These are phyloP conservation scores for Rubia yunnanensis DNA, from an alignment of 257 asterid genomes.

Conservation along the genomic window DNA sequence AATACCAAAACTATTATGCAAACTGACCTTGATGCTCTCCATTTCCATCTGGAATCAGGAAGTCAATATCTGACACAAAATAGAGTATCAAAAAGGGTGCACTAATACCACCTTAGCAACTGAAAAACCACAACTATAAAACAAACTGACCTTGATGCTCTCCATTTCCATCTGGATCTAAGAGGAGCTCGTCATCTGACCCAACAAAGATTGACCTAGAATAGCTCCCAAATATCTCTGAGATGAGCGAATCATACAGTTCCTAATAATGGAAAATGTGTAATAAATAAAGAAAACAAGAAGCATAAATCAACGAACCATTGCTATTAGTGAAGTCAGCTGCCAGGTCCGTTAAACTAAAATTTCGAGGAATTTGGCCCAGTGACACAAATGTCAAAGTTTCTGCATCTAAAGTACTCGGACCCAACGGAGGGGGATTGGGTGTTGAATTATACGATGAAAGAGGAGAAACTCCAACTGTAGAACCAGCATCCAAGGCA, in stretches of 20 bases:
- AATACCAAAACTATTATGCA: constrained; percentile 2
- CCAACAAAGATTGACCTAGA: constrained; percentile 65
- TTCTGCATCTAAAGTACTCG: constrained; percentile 43
- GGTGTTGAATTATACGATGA: constrained; percentile 58
- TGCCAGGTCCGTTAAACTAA: constrained; percentile 80
- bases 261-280: not conserved
- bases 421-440: constrained; percentile 43
- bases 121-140: not conserved
- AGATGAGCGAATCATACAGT: constrained; percentile 9
- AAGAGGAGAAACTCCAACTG: constrained; percentile 46
- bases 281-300: not conserved
- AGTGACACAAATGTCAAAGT: constrained; percentile 48
- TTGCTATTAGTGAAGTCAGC: constrained; percentile 69
- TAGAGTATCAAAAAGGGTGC: constrained; percentile 21
- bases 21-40: constrained; percentile 55
- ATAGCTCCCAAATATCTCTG: constrained; percentile 75
- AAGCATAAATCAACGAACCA: constrained; percentile 31
- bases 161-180: constrained; percentile 39
- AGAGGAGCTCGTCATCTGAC: constrained; percentile 42
- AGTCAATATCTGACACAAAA: constrained; percentile 43
- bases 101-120: constrained; percentile 2
- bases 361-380: constrained; percentile 86
- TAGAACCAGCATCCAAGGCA: constrained; percentile 46
- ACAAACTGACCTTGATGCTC: constrained; percentile 49
- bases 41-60: constrained; percentile 39